Conservation (phyloP, 148 eudicot species). For the Fagopyrum esculentum region DNA sequence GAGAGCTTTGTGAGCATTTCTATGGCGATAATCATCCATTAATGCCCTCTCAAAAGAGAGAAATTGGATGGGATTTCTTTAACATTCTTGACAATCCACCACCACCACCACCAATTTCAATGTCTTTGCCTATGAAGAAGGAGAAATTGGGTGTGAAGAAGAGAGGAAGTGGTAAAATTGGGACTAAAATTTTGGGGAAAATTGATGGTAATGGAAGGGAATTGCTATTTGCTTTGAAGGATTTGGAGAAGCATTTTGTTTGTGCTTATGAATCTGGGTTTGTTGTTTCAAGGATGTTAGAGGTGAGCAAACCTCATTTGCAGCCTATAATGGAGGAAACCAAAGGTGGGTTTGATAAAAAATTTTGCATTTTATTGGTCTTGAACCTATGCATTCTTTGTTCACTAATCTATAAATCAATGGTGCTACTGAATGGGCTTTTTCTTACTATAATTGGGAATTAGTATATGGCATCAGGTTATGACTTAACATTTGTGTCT, state of each 20-base stretch:
- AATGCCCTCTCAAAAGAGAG: constrained; percentile 11
- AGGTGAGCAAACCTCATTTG: constrained; percentile 25
- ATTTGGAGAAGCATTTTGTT: constrained; percentile 42
- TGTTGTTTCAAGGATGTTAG: constrained; percentile 46
- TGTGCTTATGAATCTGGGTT: constrained; percentile 33
- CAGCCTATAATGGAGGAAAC: constrained; percentile 25
- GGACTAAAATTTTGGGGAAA: background rate
- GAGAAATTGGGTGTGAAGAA: background rate
- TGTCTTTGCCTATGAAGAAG: background rate
- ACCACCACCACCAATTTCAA: background rate
- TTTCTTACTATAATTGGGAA: background rate
- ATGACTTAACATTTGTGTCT: background rate
- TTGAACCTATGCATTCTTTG: background rate
- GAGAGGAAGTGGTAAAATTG: constrained; percentile 12
- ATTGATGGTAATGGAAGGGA: constrained; percentile 20
- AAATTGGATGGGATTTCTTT: constrained; percentile 53
- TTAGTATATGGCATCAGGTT: too few relatives aligned
- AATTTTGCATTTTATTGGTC: background rate
- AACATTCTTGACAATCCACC: constrained; percentile 21
- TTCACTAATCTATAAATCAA: background rate
- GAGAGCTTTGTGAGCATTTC: constrained; percentile 37
- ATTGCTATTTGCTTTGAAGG: constrained; percentile 39
- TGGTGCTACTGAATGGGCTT: background rate
- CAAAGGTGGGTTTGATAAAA: constrained; percentile 21
- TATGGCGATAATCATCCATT: constrained; percentile 25